Base-by-base conservation (phyloP, 768 basidiomycete genomes). In the Lenzites betulinus region DNA sequence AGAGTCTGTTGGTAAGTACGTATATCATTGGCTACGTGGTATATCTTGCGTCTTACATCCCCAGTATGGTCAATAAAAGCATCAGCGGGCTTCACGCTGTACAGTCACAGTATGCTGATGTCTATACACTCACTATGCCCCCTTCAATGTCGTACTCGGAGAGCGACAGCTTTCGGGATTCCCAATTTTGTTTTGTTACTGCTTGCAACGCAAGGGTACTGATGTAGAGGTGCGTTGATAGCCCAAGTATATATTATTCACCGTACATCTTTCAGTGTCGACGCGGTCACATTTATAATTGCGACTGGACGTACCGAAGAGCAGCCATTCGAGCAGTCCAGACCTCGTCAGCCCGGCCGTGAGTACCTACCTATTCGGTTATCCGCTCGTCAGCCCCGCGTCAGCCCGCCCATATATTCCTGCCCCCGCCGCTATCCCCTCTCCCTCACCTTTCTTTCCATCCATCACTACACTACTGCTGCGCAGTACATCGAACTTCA, bases 401-500 rank as follows among this genome's bases (percentile, higher is more conserved):
- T 7, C 22, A 25, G 30, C 30, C 30, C 30, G 11, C 30, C 30
- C n/a, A n/a, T 44, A 20, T 20, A 7, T 13, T 9, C 23, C 43
- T 7, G 22, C 5, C 22, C 23, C 36, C 35, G 18, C 33, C 38
- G 46, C 55, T 57, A 38, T 30, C 55, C 7, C 6, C 16, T 33
- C 47, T 18, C 47, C 47, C 46, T 46, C 47, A 49, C 46, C n/a
- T 49, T 49, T 41, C 47, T 25, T 41, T 41, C 54, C 46, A 39
- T 49, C 55, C 55, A 22, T 46, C 55, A 57, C 25, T 35, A 46
- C 46, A 25, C 46, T 35, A 22, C 50, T 51, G 57, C 57, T 58
- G 50, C 50, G 43, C 51, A 59, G 55, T 57, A 46, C 23, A 35
- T 33, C 30, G 30, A 33, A 11, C 30, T 33, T 33, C 11, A 5